Base-by-base conservation (phyloP, 108 stramenopile genomes). In the Mediolabrus comicus region DNA sequence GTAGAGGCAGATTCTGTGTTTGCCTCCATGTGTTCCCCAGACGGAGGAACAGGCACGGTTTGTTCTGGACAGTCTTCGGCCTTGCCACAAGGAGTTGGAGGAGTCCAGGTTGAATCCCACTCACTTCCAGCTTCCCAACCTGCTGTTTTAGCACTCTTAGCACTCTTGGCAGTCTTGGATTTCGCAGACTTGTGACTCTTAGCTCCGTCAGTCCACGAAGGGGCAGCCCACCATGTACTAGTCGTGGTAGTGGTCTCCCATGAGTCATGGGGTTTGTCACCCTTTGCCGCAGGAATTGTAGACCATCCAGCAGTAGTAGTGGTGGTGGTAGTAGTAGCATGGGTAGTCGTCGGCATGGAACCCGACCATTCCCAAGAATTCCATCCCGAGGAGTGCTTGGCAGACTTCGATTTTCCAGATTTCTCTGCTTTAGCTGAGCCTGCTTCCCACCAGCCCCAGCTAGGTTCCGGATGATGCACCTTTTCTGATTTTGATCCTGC, bases 371-470 rank as follows among this genome's bases (percentile, higher is more conserved):
- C 22, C n/a, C n/a, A 17, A 49, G n/a, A n/a, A n/a, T n/a, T n/a
- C n/a, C n/a, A n/a, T n/a, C 46, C n/a, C 9, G 46, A 22, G 22
- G 17, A 4, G n/a, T 49, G 22, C 46, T 49, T 22, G 19, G 46
- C 22, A 41, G 46, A 49, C 46, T 19, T 49, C 33, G 9, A 10
- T 34, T 60, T 60, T 8, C 0, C 35, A 60, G 68, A 51, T 59
- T 69, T 69, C 57, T 46, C 46, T 2, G 12, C 67, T 10, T 67
- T 66, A 22, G 46, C 65, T 46, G 69, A 69, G 24, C 52, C 59
- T 22, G 13, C 4, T n/a, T 1, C 0, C 46, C 46, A 49, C 46
- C 46, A 49, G 17, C 5, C 46, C 17, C 6, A 13, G 5, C 41
- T 43, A 49, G 46, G 19, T 49, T 49, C 22, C 8, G 46, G 6